Evolutionary conservation across 2,329 filamentous ascomycete genomes (phyloP).

Genomic region (Biscogniauxia marginata): DNA sequence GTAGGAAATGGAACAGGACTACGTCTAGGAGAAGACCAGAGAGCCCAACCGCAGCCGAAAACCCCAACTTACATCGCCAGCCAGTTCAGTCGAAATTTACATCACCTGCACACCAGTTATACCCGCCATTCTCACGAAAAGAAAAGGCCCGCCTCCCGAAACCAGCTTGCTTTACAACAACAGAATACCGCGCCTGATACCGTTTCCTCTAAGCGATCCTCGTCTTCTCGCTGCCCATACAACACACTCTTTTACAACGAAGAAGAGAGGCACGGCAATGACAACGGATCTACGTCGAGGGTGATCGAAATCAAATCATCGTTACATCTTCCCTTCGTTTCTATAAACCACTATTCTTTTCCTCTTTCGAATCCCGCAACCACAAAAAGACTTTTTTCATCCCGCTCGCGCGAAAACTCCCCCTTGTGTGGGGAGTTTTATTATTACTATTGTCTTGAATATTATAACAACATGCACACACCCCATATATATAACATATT

Average conservation of each 20-base stretch:
- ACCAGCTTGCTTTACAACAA: neutral
- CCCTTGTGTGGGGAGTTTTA: too few species aligned
- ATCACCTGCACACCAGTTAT: neutral
- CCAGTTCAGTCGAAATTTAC: neutral
- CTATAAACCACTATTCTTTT: slow-evolving; percentile 12
- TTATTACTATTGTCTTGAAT: too few species aligned
- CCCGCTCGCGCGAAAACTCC: neutral
- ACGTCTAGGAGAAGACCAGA: neutral
- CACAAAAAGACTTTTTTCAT: neutral
- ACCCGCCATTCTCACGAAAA: neutral
- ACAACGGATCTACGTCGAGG: neutral
- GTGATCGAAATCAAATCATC: too few species aligned
- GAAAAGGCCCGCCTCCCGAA: neutral
- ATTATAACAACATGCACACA: too few species aligned
- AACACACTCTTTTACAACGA: neutral
- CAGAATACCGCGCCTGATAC: too few species aligned
- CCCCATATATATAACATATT: neutral
- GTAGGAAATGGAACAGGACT: neutral
- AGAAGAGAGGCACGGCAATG: too few species aligned
- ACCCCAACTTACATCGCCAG: neutral
- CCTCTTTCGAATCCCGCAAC: neutral
- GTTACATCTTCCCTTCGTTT: too few species aligned
- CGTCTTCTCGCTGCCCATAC: neutral
- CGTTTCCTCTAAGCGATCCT: neutral
- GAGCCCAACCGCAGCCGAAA: neutral